Base-by-base conservation (phyloP, 2,329 filamentous ascomycete genomes). In the Xylariaceae sp. region DNA sequence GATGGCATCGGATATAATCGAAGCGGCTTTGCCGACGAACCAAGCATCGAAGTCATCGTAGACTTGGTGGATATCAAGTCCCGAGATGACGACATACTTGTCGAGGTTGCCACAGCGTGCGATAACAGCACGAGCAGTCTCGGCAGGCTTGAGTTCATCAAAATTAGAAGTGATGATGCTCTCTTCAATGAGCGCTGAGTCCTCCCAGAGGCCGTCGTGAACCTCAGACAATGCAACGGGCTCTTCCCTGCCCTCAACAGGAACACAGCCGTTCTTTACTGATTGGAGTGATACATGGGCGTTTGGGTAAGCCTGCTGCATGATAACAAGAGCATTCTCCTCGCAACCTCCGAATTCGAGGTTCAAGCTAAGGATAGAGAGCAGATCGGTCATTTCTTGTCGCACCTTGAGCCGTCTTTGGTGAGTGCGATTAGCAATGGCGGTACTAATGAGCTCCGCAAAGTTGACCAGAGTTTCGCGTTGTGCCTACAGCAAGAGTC, bases 21-120 rank as follows among this genome's bases (percentile, higher is more conserved):
- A 49, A 12, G 52, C 52, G 38, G 52, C 33, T 39, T 47, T 45
- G 19, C 36, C 44, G 33, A 54, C 45, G 31, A 54, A 54, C 52
- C 52, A 54, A 9, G 52, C 39, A 7, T 54, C 52, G 5, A 54
- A 51, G 31, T 54, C 45, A 13, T 54, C 52, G 16, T 51, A 48
- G 16, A 54, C 48, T 12, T 54, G 48, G 31, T 54, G 52, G 19
- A 54, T 54, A 28, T 54, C 52, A 14, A 51, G 52, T 5, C 48
- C 44, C 11, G 52, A 47, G 19, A 54, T 48, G 10, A 54, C 52
- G 36, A 54, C 31, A 34, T 51, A 51, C 16, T 47, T 51, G 4
- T 54, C 52, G 12, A 48, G 44, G 19, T 43, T 48, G 38, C 52
- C 48, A 33, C 48, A 54, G 13, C 47, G 52, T 10, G 52, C 52